These are phyloP conservation scores for Cyanidium caldarium DNA, from an alignment of 23 red algal genomes.

Conservation along the genomic window DNA sequence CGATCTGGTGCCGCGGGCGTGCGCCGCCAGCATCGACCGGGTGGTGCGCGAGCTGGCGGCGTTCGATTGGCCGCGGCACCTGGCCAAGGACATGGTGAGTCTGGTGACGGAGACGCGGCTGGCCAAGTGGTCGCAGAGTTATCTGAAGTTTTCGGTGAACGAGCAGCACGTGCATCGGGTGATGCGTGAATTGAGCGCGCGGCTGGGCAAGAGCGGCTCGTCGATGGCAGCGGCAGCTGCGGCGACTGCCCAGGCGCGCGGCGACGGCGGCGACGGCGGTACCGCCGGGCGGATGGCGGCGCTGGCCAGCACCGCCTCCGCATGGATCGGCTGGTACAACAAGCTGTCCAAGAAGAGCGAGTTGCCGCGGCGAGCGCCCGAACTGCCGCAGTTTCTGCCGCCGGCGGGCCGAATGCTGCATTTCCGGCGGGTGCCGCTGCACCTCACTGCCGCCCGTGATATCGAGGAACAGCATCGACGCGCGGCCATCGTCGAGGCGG, in stretches of 20 bases:
- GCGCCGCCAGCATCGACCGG: conserved; percentile 34
- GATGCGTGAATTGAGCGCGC: background rate
- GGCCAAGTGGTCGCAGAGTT: background rate
- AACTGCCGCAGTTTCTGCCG: background rate
- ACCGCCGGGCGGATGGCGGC: background rate
- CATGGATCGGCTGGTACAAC: background rate
- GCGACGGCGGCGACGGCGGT: background rate
- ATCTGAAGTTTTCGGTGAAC: background rate
- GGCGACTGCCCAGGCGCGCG: background rate
- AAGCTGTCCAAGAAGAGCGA: background rate
- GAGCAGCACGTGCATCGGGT: background rate
- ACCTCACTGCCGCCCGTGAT: too few species aligned
- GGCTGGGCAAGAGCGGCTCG: background rate
- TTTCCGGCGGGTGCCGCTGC: background rate
- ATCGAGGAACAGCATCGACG: too few species aligned
- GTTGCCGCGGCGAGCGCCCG: background rate
- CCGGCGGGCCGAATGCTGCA: background rate
- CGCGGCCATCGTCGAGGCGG: too few species aligned
- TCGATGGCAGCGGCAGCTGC: too few species aligned
- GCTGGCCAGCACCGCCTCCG: background rate
- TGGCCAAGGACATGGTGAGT: background rate
- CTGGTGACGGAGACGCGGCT: background rate
- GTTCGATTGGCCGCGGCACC: conserved; percentile 31
- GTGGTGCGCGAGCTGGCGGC: conserved; percentile 30
- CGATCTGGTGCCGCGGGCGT: conserved; percentile 57